Evolutionary conservation across 1,284 basidiomycete species (phyloP).

Genomic region (Sanghuangporus sanghuang): DNA sequence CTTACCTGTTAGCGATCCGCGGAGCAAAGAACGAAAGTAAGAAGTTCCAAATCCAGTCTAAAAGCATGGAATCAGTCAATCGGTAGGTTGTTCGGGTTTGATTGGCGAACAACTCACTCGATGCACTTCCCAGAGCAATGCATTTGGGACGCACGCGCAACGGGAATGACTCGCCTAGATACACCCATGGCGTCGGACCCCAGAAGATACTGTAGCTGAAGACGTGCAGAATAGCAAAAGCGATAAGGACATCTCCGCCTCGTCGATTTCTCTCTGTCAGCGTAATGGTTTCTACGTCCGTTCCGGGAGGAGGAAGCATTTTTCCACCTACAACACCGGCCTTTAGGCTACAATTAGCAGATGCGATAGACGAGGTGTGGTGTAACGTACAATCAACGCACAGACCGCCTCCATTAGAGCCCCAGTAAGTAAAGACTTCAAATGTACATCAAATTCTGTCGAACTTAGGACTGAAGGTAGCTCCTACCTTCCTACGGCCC

Average conservation of each 20-base stretch:
- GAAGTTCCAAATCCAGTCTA: conserved; percentile 69
- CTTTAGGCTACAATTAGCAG: conserved; percentile 26
- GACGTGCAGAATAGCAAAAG: conserved; percentile 76
- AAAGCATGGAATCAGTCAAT: conserved; percentile 16
- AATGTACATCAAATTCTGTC: neutral
- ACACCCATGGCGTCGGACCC: conserved; percentile 67
- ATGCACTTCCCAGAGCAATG: conserved; percentile 65
- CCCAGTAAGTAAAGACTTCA: conserved; percentile 60
- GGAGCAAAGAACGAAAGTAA: conserved; percentile 67
- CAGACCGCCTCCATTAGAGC: conserved; percentile 58
- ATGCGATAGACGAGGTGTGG: neutral
- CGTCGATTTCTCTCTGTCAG: conserved; percentile 51
- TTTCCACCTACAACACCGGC: conserved; percentile 71
- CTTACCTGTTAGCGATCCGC: conserved; percentile 47
- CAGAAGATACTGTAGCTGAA: conserved; percentile 68
- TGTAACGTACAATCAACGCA: conserved; percentile 47
- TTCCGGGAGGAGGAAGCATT: conserved; percentile 47
- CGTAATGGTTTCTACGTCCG: conserved; percentile 24
- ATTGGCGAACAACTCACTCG: conserved; percentile 31
- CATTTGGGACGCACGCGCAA: conserved; percentile 72
- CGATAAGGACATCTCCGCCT: conserved; percentile 62
- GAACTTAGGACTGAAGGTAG: neutral
- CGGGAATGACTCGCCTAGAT: conserved; percentile 61
- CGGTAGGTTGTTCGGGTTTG: neutral
- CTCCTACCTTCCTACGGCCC: conserved; percentile 53